These are phyloP conservation scores for Neonectria punicea DNA, from an alignment of 2,329 filamentous ascomycete species.

Conservation along the genomic window DNA sequence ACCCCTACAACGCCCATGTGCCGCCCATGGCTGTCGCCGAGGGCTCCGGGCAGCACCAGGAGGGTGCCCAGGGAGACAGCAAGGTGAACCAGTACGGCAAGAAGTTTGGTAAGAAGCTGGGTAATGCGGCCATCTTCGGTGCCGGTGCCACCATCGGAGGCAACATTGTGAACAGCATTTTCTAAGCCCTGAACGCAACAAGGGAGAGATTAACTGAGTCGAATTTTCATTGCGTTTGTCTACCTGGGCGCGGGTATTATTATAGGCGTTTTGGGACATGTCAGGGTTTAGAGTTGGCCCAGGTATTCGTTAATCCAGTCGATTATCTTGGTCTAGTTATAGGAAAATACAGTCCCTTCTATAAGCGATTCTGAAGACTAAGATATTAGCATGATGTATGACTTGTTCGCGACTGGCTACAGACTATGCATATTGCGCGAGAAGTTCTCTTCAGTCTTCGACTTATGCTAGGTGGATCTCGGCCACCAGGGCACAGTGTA, in stretches of 20 bases:
- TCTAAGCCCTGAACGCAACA: slow-evolving; percentile 61
- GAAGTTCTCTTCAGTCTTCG: background rate
- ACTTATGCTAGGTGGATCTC: slow-evolving; percentile 21
- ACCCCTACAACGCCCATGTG: slow-evolving; percentile 75
- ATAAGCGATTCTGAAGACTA: background rate
- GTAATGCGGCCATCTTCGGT: slow-evolving; percentile 86
- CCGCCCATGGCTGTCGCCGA: slow-evolving; percentile 80
- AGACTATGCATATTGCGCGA: background rate
- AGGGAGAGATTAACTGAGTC: background rate
- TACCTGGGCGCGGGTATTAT: slow-evolving; percentile 15
- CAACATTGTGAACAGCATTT: slow-evolving; percentile 91
- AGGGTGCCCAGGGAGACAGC: slow-evolving; percentile 50
- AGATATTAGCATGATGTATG: background rate
- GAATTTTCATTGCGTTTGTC: background rate
- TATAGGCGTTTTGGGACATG: slow-evolving; percentile 30
- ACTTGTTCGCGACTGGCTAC: background rate
- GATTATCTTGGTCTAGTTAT: background rate
- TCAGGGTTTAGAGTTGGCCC: slow-evolving; percentile 17
- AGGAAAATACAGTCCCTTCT: background rate
- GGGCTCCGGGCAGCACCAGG: slow-evolving; percentile 57
- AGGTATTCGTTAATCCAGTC: slow-evolving; percentile 5
- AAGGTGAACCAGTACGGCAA: slow-evolving; percentile 83
- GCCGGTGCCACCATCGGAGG: slow-evolving; percentile 91
- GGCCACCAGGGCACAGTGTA: slow-evolving; percentile 11
- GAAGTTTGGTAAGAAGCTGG: slow-evolving; percentile 94